Evolutionary conservation across 1,139 yeast genomes (phyloP), one percentile per base, ranked within the genome.

Genomic region (Pichia sp.): DNA sequence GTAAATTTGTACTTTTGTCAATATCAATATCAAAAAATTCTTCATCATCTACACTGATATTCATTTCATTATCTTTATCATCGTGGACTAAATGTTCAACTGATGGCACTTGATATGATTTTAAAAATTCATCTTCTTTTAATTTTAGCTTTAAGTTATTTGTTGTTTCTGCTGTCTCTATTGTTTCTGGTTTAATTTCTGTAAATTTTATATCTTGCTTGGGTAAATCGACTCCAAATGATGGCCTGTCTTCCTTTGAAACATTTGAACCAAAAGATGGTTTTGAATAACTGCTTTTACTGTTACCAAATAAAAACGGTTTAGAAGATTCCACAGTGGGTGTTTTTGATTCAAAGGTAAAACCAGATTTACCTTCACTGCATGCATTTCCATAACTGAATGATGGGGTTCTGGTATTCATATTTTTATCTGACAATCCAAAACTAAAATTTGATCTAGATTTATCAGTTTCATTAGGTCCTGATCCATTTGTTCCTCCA

Each of bases 1-100:
- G 69, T 25, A 70, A 72, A 44, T 71, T 70, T 2, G 76, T 69
- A 8, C 59, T 64, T 2, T 66, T 63, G 51, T 74, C 79, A 11
- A 69, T 60, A 18, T 68, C 73, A 28, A 63, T 55, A 22, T 67
- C 61, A 8, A 57, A 63, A 33, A 55, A 60, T 6, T 53, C 65
- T 2, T 50, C 57, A 25, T 43, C 48, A n/a, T 42, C 42, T 5
- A 18, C 33, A 8, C 29, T 39, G 3, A 28, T 36, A 34, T 46
- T 29, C 16, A 36, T 48, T 27, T 27, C 30, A 19, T 14, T 43
- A 28, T 48, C 45, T 34, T 28, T 31, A 38, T 50, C 50, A 22
- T 51, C 50, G 9, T 47, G 39, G 27, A 47, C 28, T 31, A 45
- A 36, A 30, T 45, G 36, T 13, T 51, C 49, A 10, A 36, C 25